Conservation (phyloP, 140 eudicot species). For the Oenanthe javanica region DNA sequence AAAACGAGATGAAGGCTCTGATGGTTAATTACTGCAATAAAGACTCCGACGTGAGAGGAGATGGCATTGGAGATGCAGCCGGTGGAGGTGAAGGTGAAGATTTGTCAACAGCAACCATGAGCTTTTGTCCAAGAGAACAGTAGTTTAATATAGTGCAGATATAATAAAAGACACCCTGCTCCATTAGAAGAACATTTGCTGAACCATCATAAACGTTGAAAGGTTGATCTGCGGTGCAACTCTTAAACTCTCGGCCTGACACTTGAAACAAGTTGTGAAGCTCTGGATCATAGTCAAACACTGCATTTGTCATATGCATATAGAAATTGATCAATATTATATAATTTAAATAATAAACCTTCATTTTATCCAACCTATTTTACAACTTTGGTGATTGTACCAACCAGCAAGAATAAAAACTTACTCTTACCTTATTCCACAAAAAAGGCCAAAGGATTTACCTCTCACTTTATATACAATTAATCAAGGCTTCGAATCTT, state of each 20-base stretch:
- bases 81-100: not conserved
- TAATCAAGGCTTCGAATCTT: too few relatives aligned
- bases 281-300: constrained; percentile 45
- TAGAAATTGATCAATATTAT: not conserved
- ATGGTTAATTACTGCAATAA: not conserved
- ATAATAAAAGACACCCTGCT: constrained; percentile 17
- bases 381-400: too few relatives aligned
- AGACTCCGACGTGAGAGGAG: not conserved
- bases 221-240: constrained; percentile 22
- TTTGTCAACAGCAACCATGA: constrained; percentile 19
- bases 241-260: constrained; percentile 2
- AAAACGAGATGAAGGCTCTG: not conserved
- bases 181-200: constrained; percentile 13
- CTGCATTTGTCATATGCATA: constrained; percentile 17
- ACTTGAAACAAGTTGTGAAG: constrained; percentile 35
- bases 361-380: not conserved
- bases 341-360: not conserved
- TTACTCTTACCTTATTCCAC: too few relatives aligned
- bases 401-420: too few relatives aligned
- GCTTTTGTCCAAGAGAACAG: constrained; percentile 31
- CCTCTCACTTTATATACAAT: too few relatives aligned
- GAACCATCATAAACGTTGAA: constrained; percentile 23
- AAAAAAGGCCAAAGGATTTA: too few relatives aligned
- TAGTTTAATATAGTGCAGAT: constrained; percentile 27
- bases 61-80: not conserved